Conservation (phyloP, 164 flowering plant species). For the Vitis cinerea region DNA sequence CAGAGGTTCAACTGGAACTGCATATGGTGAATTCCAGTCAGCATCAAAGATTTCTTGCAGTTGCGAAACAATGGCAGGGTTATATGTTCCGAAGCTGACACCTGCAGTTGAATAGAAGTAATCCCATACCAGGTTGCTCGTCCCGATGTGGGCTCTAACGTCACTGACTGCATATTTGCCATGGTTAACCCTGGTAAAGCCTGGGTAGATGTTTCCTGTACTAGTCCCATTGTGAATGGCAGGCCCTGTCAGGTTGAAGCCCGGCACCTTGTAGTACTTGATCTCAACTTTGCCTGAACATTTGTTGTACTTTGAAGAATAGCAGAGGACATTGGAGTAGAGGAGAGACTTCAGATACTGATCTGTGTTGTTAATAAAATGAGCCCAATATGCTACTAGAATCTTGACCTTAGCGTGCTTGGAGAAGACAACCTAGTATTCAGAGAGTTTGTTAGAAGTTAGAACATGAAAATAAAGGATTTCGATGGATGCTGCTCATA, state of each 20-base stretch:
- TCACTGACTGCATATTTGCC: slow-evolving; percentile 92
- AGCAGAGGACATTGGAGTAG: slow-evolving; percentile 71
- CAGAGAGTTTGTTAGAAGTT: not conserved
- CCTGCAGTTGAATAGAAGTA: slow-evolving; percentile 87
- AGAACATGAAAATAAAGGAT: not conserved
- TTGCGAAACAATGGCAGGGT: slow-evolving; percentile 71
- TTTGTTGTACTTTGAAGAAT: slow-evolving; percentile 69
- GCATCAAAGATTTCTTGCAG: slow-evolving; percentile 86
- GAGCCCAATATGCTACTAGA: slow-evolving; percentile 84
- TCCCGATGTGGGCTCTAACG: slow-evolving; percentile 81
- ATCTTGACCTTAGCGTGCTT: slow-evolving; percentile 84
- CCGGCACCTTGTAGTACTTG: slow-evolving; percentile 81
- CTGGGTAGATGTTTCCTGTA: slow-evolving; percentile 81
- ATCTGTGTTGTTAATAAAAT: slow-evolving; percentile 74
- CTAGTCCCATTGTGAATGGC: slow-evolving; percentile 42
- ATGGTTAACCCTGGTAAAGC: slow-evolving; percentile 81
- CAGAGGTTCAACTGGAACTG: slow-evolving; percentile 58
- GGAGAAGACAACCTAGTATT: slow-evolving; percentile 72
- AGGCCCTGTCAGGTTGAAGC: slow-evolving; percentile 82
- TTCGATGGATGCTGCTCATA: not conserved
- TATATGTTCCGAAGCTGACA: slow-evolving; percentile 84
- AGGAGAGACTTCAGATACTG: slow-evolving; percentile 79
- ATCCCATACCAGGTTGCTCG: slow-evolving; percentile 97
- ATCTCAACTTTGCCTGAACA: slow-evolving; percentile 81
- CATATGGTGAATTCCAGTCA: slow-evolving; percentile 93